A percentile compares a stretch with the other conserved stretches of the same genome.
Evolutionary conservation across 2,329 filamentous ascomycete genomes (phyloP).

Genomic region (Phialemonium atrogriseum): DNA sequence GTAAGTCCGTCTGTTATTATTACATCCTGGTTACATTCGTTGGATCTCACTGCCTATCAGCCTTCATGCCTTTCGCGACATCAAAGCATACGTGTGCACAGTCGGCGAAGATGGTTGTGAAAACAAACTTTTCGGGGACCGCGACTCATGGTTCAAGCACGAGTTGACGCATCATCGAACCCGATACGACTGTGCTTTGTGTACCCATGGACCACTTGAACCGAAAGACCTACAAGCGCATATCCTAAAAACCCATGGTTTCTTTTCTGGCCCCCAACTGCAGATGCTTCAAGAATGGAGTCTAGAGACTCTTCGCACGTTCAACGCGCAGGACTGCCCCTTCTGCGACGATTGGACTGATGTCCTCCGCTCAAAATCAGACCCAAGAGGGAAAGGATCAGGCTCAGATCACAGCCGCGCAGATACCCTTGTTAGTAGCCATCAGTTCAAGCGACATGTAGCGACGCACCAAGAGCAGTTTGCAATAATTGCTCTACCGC

Average conservation of each 20-base stretch:
- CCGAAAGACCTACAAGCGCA: conserved; percentile 8
- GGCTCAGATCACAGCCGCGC: neutral
- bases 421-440: neutral
- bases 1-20: conserved; percentile 9
- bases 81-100: conserved; percentile 26
- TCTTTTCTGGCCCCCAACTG: conserved; percentile 7
- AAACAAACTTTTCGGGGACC: conserved; percentile 17
- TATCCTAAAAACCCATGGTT: neutral
- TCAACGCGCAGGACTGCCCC: conserved; percentile 16
- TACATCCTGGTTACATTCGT: neutral
- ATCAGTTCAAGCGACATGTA: conserved; percentile 5
- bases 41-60: conserved; percentile 6
- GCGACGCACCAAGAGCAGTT: conserved; percentile 7
- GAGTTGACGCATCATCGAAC: conserved; percentile 21
- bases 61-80: conserved; percentile 22
- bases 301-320: conserved; percentile 12
- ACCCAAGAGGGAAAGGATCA: neutral
- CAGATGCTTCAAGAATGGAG: conserved; percentile 13
- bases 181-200: conserved; percentile 17
- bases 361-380: conserved; percentile 1
- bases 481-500: conserved; percentile 6
- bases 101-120: conserved; percentile 17
- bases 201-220: conserved; percentile 6
- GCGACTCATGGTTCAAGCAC: conserved; percentile 22
- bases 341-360: conserved; percentile 21